These are phyloP conservation scores for Leccinum variicolor DNA, from an alignment of 768 basidiomycete species.

Conservation along the genomic window DNA sequence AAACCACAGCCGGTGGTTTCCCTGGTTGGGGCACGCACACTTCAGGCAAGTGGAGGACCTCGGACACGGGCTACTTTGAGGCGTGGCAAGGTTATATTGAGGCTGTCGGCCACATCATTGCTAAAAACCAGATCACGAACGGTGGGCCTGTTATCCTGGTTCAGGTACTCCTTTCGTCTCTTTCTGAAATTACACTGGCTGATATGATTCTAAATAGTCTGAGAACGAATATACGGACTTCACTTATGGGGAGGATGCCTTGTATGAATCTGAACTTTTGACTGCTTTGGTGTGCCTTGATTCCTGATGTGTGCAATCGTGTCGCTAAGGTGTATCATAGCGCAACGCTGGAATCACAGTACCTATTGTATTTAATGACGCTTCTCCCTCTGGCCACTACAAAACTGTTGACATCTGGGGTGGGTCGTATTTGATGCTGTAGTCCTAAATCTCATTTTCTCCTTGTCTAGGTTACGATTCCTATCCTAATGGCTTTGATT, in stretches of 20 bases:
- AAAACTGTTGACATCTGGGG: constrained; percentile 49
- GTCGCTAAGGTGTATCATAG: constrained; percentile 25
- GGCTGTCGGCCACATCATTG: constrained; percentile 45
- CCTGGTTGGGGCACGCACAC: constrained; percentile 60
- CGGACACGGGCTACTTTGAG: constrained; percentile 42
- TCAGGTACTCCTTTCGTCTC: constrained; percentile 19
- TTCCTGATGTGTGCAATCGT: background rate
- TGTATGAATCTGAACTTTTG: constrained; percentile 42
- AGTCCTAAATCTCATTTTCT: background rate
- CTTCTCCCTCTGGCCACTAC: constrained; percentile 44
- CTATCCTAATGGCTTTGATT: constrained; percentile 56
- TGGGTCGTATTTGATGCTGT: constrained; percentile 11
- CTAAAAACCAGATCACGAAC: constrained; percentile 54
- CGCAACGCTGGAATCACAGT: constrained; percentile 42
- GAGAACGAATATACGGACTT: constrained; percentile 51
- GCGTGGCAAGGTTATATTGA: constrained; percentile 60
- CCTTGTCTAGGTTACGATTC: constrained; percentile 17
- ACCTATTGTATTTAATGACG: constrained; percentile 47
- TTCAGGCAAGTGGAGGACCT: constrained; percentile 46
- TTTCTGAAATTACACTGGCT: constrained; percentile 24
- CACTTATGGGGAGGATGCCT: constrained; percentile 36
- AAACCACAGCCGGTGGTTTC: constrained; percentile 40
- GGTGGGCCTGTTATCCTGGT: constrained; percentile 53
- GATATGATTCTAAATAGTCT: constrained; percentile 30
- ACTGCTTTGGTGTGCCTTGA: constrained; percentile 19